Percentiles rank a stretch among this genome's conserved stretches.
Evolutionary conservation across 768 basidiomycete genomes (phyloP).

Genomic region (Gelatoporia subvermispora): DNA sequence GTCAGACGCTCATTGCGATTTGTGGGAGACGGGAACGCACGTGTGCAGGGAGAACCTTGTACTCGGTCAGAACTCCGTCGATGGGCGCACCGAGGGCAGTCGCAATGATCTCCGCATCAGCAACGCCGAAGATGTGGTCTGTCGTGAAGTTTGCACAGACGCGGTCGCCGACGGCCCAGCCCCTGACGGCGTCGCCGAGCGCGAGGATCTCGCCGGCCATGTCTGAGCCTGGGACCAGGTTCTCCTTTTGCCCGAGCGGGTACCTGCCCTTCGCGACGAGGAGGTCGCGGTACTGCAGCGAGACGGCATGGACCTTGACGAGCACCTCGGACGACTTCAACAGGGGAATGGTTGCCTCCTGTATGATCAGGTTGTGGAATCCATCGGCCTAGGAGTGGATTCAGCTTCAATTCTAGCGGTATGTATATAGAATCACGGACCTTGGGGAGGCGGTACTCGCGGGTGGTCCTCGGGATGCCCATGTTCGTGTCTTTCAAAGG

Average conservation of each 20-base stretch:
- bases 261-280: slow-evolving; percentile 34
- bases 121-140: slow-evolving; percentile 44
- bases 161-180: slow-evolving; percentile 50
- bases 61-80: slow-evolving; percentile 37
- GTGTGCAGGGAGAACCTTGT: slow-evolving; percentile 20
- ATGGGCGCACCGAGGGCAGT: slow-evolving; percentile 41
- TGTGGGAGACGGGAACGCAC: slow-evolving; percentile 8
- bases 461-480: slow-evolving; percentile 13
- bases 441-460: slow-evolving; percentile 18
- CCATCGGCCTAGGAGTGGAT: slow-evolving; percentile 14
- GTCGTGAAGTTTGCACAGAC: slow-evolving; percentile 48
- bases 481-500: slow-evolving; percentile 1
- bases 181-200: slow-evolving; percentile 32
- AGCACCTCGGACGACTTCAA: slow-evolving; percentile 46
- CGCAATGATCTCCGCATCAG: slow-evolving; percentile 26
- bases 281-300: slow-evolving; percentile 32
- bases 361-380: slow-evolving; percentile 24
- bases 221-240: slow-evolving; percentile 35
- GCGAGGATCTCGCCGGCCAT: slow-evolving; percentile 55
- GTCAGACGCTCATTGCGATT: too few relatives aligned
- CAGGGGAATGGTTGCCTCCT: slow-evolving; percentile 19
- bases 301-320: slow-evolving; percentile 52
- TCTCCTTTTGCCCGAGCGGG: slow-evolving; percentile 27
- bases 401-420: neutral
- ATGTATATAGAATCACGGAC: neutral